phyloP scores from a whole-genome alignment of 352 stramenopile genomes.

The Phytophthora pini region DNA sequence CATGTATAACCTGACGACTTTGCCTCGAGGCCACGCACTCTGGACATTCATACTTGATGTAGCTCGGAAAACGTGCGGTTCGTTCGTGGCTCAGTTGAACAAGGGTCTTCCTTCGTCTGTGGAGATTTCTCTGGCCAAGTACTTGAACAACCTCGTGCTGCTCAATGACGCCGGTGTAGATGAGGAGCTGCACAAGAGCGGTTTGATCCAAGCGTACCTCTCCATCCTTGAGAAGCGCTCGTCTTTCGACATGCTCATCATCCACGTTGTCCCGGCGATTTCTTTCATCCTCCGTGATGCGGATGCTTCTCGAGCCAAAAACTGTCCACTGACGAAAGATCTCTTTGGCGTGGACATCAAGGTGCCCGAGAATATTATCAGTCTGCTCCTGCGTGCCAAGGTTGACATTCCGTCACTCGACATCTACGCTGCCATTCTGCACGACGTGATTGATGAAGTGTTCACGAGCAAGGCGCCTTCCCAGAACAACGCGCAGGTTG shows the following conservation, averaged over 20 bases:
- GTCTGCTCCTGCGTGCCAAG: conserved; percentile 66
- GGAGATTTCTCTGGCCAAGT: conserved; percentile 85
- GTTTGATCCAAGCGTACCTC: conserved; percentile 75
- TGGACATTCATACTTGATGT: conserved; percentile 65
- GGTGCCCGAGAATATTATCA: conserved; percentile 58
- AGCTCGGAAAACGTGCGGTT: conserved; percentile 46
- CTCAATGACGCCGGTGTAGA: conserved; percentile 72
- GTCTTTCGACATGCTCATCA: conserved; percentile 88
- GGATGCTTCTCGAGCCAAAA: conserved; percentile 63
- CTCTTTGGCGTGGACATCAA: conserved; percentile 66
- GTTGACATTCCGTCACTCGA: conserved; percentile 68
- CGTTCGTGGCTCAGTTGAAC: conserved; percentile 72
- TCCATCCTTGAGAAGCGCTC: conserved; percentile 66
- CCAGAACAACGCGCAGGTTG: conserved; percentile 73
- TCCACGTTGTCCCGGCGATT: conserved; percentile 82
- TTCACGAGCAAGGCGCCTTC: conserved; percentile 64
- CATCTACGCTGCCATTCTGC: conserved; percentile 79
- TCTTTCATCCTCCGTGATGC: conserved; percentile 82
- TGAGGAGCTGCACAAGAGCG: conserved; percentile 63
- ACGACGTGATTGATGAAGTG: conserved; percentile 81
- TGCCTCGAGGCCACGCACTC: conserved; percentile 60
- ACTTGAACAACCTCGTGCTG: conserved; percentile 78
- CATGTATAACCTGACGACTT: conserved; percentile 84
- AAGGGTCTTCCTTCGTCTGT: conserved; percentile 73
- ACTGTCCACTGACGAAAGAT: conserved; percentile 78